A percentile compares a stretch with the other conserved stretches of the same genome.
Conservation (phyloP, 2,329 filamentous ascomycete species). For the Aspergillus luchuensis region DNA sequence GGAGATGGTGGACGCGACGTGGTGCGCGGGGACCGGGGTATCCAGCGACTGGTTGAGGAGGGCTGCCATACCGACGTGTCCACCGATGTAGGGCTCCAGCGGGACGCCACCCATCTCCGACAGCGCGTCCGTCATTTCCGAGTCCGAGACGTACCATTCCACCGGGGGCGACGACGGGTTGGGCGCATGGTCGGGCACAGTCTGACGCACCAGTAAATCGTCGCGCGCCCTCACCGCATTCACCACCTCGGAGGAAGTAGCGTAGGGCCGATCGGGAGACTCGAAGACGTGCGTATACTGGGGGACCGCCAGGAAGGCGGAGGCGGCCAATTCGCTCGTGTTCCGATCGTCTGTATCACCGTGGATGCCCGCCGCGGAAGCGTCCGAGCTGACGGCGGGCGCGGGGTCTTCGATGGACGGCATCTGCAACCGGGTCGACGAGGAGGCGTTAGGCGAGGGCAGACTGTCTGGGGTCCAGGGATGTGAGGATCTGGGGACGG, state of each 20-base stretch:
- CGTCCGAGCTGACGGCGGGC: neutral
- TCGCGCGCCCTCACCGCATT: slow-evolving; percentile 29
- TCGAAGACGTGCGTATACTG: slow-evolving; percentile 28
- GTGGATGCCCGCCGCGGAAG: neutral
- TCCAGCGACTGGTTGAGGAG: slow-evolving; percentile 24
- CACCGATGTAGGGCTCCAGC: slow-evolving; percentile 18
- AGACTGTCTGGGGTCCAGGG: slow-evolving; percentile 10
- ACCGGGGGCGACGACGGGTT: slow-evolving; percentile 18
- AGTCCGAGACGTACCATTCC: slow-evolving; percentile 27
- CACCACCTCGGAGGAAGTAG: slow-evolving; percentile 31
- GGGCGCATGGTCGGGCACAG: neutral
- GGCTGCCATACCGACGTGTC: slow-evolving; percentile 22
- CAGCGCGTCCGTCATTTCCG: slow-evolving; percentile 27
- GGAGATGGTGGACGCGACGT: slow-evolving; percentile 26
- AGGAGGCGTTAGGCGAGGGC: slow-evolving; percentile 11
- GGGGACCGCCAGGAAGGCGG: slow-evolving; percentile 34
- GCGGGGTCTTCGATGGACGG: slow-evolving; percentile 3
- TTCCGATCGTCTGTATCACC: neutral
- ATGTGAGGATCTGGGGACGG: slow-evolving; percentile 13
- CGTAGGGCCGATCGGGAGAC: slow-evolving; percentile 18
- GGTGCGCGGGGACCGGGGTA: slow-evolving; percentile 12
- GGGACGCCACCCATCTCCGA: slow-evolving; percentile 27
- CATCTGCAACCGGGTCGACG: slow-evolving; percentile 10
- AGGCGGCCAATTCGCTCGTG: slow-evolving; percentile 26
- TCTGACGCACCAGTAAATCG: slow-evolving; percentile 8